Conservation (phyloP, 2,329 filamentous ascomycete species). For the Leptodontidium sp. region DNA sequence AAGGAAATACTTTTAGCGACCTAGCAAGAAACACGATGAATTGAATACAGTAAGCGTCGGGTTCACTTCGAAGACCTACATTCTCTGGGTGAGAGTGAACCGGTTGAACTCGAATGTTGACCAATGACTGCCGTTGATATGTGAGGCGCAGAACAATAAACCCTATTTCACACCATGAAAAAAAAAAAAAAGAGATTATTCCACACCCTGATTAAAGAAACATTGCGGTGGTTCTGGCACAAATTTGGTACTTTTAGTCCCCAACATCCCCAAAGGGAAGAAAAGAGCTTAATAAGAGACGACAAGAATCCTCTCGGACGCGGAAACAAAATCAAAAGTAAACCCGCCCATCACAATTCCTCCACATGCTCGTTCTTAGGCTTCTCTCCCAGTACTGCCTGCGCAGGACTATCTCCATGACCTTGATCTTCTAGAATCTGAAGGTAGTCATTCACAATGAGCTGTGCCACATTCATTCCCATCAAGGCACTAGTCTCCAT, state of each 20-base stretch:
- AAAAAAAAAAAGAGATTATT: no score
- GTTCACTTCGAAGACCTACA: neutral
- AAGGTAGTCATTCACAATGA: conserved; percentile 70
- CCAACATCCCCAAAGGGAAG: neutral
- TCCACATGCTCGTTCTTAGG: conserved; percentile 18
- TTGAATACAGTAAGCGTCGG: neutral
- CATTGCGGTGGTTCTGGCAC: no score
- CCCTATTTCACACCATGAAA: no score
- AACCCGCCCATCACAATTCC: conserved; percentile 12
- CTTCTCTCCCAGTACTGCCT: conserved; percentile 14
- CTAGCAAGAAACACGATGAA: neutral
- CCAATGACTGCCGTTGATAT: no score
- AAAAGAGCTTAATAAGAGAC: neutral
- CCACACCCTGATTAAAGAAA: no score
- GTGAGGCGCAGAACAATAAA: no score
- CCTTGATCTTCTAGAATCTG: conserved; percentile 33
- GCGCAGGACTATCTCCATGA: neutral
- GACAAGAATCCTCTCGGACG: neutral
- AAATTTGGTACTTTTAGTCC: neutral
- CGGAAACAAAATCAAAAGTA: neutral
- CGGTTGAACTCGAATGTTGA: no score
- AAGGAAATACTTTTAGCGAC: neutral
- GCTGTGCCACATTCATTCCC: conserved; percentile 82
- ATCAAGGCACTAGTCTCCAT: conserved; percentile 97
- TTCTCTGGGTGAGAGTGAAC: neutral